phyloP scores from a whole-genome alignment of 1,284 basidiomycete genomes.

The Boletus mariae region DNA sequence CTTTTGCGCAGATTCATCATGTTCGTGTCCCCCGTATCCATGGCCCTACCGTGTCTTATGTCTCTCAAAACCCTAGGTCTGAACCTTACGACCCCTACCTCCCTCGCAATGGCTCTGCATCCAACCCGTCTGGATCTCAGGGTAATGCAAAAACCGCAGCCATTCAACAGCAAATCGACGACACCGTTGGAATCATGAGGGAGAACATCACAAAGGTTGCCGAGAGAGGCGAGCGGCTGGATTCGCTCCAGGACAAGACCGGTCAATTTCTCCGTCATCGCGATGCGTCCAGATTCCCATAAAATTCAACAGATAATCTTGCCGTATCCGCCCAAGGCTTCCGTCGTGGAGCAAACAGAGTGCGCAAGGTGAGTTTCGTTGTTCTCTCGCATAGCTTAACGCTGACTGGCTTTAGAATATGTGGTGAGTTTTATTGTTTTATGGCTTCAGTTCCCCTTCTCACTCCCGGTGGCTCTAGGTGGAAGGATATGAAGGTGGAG shows the following conservation, averaged over 20 bases:
- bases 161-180: conserved; percentile 92
- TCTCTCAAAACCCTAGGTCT: conserved; percentile 52
- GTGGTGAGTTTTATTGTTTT: conserved; percentile 57
- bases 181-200: conserved; percentile 95
- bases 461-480: conserved; percentile 48
- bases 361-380: conserved; percentile 80
- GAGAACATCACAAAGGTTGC: conserved; percentile 97
- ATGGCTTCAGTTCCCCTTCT: conserved; percentile 3
- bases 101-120: conserved; percentile 71
- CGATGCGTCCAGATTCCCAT: neutral
- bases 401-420: conserved; percentile 55
- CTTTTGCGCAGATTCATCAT: conserved; percentile 17
- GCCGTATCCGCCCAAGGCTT: conserved; percentile 99
- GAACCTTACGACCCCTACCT: conserved; percentile 97
- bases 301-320: conserved; percentile 71
- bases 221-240: conserved; percentile 91
- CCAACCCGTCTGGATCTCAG: conserved; percentile 48
- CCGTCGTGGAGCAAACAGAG: conserved; percentile 93
- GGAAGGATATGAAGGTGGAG: conserved; percentile 94
- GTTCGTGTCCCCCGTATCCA: conserved; percentile 20
- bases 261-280: conserved; percentile 52
- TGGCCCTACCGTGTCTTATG: conserved; percentile 3
- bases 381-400: conserved; percentile 20
- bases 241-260: conserved; percentile 96
- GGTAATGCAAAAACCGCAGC: conserved; percentile 83